A percentile compares a stretch with the other conserved stretches of the same genome.
phyloP scores from a whole-genome alignment of 495 filamentous ascomycete genomes.

The Daldinia grandis region DNA sequence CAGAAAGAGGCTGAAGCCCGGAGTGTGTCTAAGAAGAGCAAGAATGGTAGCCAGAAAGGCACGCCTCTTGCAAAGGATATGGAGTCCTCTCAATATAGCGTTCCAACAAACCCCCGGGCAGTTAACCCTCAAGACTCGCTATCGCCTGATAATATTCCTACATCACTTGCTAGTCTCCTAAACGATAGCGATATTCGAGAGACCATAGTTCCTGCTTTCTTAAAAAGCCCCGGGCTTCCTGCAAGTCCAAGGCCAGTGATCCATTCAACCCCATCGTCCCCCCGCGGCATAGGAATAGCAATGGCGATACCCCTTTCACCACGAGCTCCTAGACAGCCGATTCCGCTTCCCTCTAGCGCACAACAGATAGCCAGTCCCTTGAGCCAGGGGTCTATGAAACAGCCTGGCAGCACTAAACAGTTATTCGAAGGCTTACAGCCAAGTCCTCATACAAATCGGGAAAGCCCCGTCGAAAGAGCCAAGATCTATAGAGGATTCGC shows the following conservation, averaged over 20 bases:
- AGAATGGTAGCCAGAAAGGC: slow-evolving; percentile 59
- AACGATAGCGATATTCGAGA: slow-evolving; percentile 47
- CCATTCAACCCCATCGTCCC: slow-evolving; percentile 74
- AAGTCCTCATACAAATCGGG: slow-evolving; percentile 44
- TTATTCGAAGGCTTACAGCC: slow-evolving; percentile 38
- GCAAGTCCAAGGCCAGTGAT: slow-evolving; percentile 86
- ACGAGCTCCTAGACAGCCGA: slow-evolving; percentile 70
- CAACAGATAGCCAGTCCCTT: slow-evolving; percentile 64
- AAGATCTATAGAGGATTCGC: slow-evolving; percentile 69
- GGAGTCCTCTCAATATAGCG: slow-evolving; percentile 21
- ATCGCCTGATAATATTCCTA: slow-evolving; percentile 42
- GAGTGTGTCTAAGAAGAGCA: slow-evolving; percentile 71
- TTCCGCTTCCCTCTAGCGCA: slow-evolving; percentile 69
- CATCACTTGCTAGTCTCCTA: slow-evolving; percentile 62
- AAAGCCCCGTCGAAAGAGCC: slow-evolving; percentile 48
- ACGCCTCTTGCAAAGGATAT: slow-evolving; percentile 47
- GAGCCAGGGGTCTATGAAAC: slow-evolving; percentile 50
- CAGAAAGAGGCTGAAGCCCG: slow-evolving; percentile 68
- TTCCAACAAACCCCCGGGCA: slow-evolving; percentile 48
- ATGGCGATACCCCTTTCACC: slow-evolving; percentile 74
- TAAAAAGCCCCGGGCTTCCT: slow-evolving; percentile 88
- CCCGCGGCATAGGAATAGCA: slow-evolving; percentile 60
- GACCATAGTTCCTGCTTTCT: slow-evolving; percentile 56
- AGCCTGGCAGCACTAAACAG: slow-evolving; percentile 52
- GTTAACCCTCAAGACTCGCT: slow-evolving; percentile 30